These are phyloP conservation scores for Sporothrix mexicana DNA, from an alignment of 2,329 filamentous ascomycete genomes.

Conservation along the genomic window DNA sequence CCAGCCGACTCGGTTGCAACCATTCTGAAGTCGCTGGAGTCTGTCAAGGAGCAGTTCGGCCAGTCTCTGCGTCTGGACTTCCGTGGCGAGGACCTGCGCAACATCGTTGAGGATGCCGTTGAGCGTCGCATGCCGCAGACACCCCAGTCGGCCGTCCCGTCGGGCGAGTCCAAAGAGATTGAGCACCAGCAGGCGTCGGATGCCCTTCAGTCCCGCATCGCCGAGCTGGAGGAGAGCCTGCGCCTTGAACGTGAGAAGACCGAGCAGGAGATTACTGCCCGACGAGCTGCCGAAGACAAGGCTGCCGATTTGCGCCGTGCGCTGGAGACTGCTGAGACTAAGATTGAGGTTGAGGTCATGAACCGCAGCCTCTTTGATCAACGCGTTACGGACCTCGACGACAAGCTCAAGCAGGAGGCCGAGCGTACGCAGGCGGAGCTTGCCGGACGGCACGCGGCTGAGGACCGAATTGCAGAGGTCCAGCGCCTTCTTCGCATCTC, in stretches of 20 bases:
- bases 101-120: constrained; percentile 68
- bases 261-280: constrained; percentile 56
- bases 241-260: constrained; percentile 54
- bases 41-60: constrained; percentile 62
- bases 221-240: constrained; percentile 64
- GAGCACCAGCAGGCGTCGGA: constrained; percentile 60
- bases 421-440: constrained; percentile 69
- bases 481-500: constrained; percentile 71
- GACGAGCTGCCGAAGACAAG: constrained; percentile 60
- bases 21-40: constrained; percentile 70
- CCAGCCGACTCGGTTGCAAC: constrained; percentile 52
- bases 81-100: constrained; percentile 61
- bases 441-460: constrained; percentile 66
- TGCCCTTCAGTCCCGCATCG: constrained; percentile 65
- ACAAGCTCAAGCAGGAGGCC: constrained; percentile 68
- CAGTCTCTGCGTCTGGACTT: constrained; percentile 53
- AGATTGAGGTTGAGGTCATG: constrained; percentile 65
- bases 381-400: constrained; percentile 72
- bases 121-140: constrained; percentile 61
- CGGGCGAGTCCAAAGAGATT: constrained; percentile 52
- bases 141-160: constrained; percentile 44
- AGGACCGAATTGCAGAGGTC: constrained; percentile 75
- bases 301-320: constrained; percentile 60
- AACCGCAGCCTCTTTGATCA: constrained; percentile 64
- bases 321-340: constrained; percentile 62